Evolutionary conservation across 2,329 filamentous ascomycete genomes (phyloP), one percentile per base, ranked within the genome.

Genomic region (Neofusicoccum kwambonambiense): DNA sequence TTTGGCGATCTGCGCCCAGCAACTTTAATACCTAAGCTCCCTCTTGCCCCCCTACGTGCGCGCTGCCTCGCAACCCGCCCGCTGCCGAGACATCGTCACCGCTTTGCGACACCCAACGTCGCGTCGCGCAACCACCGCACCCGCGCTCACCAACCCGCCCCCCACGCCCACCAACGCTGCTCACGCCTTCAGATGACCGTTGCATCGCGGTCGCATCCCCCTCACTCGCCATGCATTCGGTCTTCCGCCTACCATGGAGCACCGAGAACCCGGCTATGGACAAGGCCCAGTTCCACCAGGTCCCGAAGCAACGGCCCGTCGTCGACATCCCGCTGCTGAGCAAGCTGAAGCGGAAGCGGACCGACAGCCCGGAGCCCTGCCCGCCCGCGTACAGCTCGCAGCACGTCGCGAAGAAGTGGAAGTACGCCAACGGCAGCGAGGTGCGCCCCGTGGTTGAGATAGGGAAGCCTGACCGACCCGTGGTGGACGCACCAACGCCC

Each of bases 331-430:
- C 80, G 44, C 73, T 78, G 69, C 73, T 81, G 69, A 81, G 80
- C 68, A 82, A 82, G 70, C 76, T 86, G 72, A 89, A 89, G 80
- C 83, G 86, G 67, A 88, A 87, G 75, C 80, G 82, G 64, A 81
- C 81, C 37, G 80, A 81, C 67, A 85, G 82, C 68, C 76, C 78
- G 50, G 81, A 82, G 69, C 74, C 72, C 22, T 68, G 68, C 42
- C 68, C 71, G 35, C 75, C 73, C 17, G 74, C 73, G 22, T 63
- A 63, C 17, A 39, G 12, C 12, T 27, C 56, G 56, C 50, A 42
- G 61, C 61, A 63, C 35, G 66, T 73, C 42, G 73, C 73, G 42
- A 76, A 79, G 64, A 69, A 69, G 62, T 64, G 69, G 19, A 76
- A 78, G 35, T 62, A 56, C 56, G 51, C 65, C 27, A 74, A 76